phyloP scores from a whole-genome alignment of 1,139 yeast species.

The Taphrina pruni region DNA sequence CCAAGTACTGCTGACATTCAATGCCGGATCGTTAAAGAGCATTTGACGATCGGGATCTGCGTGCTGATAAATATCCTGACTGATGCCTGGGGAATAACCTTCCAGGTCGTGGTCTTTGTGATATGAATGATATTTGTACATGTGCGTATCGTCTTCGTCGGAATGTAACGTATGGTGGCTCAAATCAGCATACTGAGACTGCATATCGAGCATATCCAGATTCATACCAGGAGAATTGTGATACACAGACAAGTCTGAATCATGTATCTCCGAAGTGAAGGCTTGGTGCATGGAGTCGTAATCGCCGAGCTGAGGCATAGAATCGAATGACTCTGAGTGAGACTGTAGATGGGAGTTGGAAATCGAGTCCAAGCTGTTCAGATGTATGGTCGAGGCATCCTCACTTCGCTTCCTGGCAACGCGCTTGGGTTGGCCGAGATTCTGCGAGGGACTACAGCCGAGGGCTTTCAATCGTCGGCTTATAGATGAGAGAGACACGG shows the following conservation, averaged over 20 bases:
- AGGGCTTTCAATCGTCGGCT: constrained; percentile 26
- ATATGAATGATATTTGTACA: constrained; percentile 25
- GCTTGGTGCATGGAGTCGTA: constrained; percentile 21
- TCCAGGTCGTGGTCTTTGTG: constrained; percentile 19
- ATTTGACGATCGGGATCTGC: constrained; percentile 26
- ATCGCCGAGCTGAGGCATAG: constrained; percentile 13
- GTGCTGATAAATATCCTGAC: constrained; percentile 21
- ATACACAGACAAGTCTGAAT: constrained; percentile 11
- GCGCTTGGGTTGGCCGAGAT: constrained; percentile 14
- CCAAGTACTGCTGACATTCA: constrained; percentile 13
- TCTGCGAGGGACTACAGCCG: constrained; percentile 26
- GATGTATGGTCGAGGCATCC: constrained; percentile 2
- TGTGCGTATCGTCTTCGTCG: background rate
- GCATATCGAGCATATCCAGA: constrained; percentile 24
- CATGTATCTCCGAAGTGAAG: constrained; percentile 16
- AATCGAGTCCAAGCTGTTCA: background rate
- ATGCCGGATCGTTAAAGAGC: constrained; percentile 22
- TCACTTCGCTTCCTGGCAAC: constrained; percentile 19
- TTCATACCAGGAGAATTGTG: constrained; percentile 11
- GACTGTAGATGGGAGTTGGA: background rate
- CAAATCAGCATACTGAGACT: constrained; percentile 6
- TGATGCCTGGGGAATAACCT: constrained; percentile 22
- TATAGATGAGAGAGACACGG: constrained; percentile 19
- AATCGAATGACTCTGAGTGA: background rate
- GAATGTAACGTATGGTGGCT: background rate